Evolutionary conservation across 176 grass and related monocot species (phyloP), one percentile per base, ranked within the genome.

Genomic region (Juncus inflexus): DNA sequence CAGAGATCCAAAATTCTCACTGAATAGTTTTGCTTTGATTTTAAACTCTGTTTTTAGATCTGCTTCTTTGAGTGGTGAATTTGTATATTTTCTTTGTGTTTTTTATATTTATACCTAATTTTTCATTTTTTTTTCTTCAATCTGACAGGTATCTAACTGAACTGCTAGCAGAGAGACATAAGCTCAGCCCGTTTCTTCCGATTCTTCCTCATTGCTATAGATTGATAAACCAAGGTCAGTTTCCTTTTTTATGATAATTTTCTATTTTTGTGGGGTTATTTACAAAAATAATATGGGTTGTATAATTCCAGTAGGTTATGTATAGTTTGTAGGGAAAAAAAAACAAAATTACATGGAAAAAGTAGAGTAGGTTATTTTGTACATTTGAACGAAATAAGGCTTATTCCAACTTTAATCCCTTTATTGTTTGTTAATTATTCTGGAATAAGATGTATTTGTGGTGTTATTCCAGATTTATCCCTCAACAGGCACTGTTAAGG

Each of bases 211-310:
- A 91, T 74, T 74, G 87, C 56, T 69, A 88, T 43, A 77, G 91
- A 66, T 63, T 96, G 70, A 66, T 96, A 76, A 96, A 91, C 76
- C 87, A 96, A 79, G 91, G 91, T 97, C 52, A 89, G 81, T 58
- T 81, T 56, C 14, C 43, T 15, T 58, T 45, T 35, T 28, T 43
- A n/a, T 42, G 39, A 12, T 71, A 42, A 28, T 6, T 37, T 7
- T 13, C 14, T 43, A 58, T 71, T 55, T n/a, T 7, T 47, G 4
- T 40, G 37, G 10, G 11, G 2, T 61, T 37, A 12, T 15, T 47
- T 47, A 6, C 43, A 47, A 47, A 47, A 6, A 47, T 47, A 6
- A 9, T 47, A 47, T 28, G 19, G 19, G 19, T 28, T 28, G 45
- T 74, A 16, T 19, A 47, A 37, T 52, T 40, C 19, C 51, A 54